Conservation (phyloP, 2,329 filamentous ascomycete genomes). For the Clarireedia sp. region DNA sequence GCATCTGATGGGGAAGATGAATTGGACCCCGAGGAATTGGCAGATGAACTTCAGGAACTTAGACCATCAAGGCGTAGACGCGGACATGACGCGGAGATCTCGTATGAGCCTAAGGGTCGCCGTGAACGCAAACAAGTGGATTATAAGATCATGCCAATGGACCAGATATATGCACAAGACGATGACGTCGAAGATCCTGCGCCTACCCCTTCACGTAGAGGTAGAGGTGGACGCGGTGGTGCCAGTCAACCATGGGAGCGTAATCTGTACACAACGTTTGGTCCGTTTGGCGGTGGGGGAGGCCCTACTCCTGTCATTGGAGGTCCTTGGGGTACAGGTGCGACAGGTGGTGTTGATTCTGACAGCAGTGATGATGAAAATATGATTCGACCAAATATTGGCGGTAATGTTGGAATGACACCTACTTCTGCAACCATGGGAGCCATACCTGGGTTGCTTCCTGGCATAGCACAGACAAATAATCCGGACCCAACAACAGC, state of each 20-base stretch:
- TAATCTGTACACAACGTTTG: slow-evolving; percentile 79
- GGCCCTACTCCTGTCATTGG: slow-evolving; percentile 45
- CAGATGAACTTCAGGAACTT: slow-evolving; percentile 57
- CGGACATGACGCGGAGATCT: slow-evolving; percentile 47
- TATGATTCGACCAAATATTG: slow-evolving; percentile 51
- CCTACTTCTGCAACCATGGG: slow-evolving; percentile 43
- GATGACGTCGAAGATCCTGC: slow-evolving; percentile 61
- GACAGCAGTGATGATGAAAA: slow-evolving; percentile 96
- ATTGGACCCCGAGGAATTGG: slow-evolving; percentile 56
- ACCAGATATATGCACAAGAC: slow-evolving; percentile 62
- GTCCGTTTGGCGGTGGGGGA: slow-evolving; percentile 83
- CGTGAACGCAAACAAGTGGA: slow-evolving; percentile 62
- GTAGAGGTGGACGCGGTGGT: slow-evolving; percentile 52
- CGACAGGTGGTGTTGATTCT: slow-evolving; percentile 75
- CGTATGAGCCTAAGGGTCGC: slow-evolving; percentile 50
- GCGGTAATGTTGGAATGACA: slow-evolving; percentile 59
- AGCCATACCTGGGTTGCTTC: slow-evolving; percentile 39
- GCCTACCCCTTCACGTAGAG: slow-evolving; percentile 57
- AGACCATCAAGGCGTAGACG: slow-evolving; percentile 37
- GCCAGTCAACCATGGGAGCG: slow-evolving; percentile 55
- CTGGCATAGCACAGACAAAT: slow-evolving; percentile 43
- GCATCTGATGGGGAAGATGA: slow-evolving; percentile 47
- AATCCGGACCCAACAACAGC: slow-evolving; percentile 48
- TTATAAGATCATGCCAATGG: slow-evolving; percentile 77
- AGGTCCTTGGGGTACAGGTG: slow-evolving; percentile 66